Conservation (phyloP, 208 protist genomes). For the Crithidia mellificae region DNA sequence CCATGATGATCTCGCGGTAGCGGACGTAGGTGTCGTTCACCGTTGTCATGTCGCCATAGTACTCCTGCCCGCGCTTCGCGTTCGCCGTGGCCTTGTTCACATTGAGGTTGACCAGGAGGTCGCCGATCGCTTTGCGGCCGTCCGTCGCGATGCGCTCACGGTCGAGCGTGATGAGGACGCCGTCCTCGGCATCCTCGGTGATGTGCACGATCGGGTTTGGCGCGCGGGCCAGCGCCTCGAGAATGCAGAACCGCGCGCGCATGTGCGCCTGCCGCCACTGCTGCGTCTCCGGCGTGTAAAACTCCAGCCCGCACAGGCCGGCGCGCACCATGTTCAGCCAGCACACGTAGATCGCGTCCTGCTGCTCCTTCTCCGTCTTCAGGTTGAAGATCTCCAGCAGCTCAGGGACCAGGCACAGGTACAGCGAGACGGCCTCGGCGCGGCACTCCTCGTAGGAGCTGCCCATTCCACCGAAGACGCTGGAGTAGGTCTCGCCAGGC, state of each 20-base stretch:
- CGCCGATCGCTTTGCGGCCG: slow-evolving; percentile 70
- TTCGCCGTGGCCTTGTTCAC: slow-evolving; percentile 87
- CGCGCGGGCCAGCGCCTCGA: slow-evolving; percentile 69
- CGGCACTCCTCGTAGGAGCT: slow-evolving; percentile 91
- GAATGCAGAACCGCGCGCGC: slow-evolving; percentile 89
- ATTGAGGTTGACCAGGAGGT: slow-evolving; percentile 70
- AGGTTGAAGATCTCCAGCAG: slow-evolving; percentile 72
- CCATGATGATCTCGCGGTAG: slow-evolving; percentile 77
- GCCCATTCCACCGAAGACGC: slow-evolving; percentile 67
- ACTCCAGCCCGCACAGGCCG: slow-evolving; percentile 89
- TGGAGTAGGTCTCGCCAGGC: slow-evolving; percentile 87
- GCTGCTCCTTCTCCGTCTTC: slow-evolving; percentile 40
- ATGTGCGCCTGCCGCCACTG: slow-evolving; percentile 93
- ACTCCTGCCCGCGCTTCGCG: slow-evolving; percentile 40
- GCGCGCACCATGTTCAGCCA: slow-evolving; percentile 94
- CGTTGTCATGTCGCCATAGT: slow-evolving; percentile 67
- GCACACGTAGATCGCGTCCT: slow-evolving; percentile 67
- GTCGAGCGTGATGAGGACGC: slow-evolving; percentile 74
- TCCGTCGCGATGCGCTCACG: slow-evolving; percentile 73
- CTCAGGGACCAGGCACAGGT: slow-evolving; percentile 65
- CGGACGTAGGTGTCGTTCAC: slow-evolving; percentile 62
- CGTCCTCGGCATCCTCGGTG: slow-evolving; percentile 44
- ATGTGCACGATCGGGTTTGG: slow-evolving; percentile 64
- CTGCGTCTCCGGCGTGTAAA: slow-evolving; percentile 83
- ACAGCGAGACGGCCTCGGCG: slow-evolving; percentile 89